phyloP scores from a whole-genome alignment of 257 asterid species.

The Solanum lignicaule region DNA sequence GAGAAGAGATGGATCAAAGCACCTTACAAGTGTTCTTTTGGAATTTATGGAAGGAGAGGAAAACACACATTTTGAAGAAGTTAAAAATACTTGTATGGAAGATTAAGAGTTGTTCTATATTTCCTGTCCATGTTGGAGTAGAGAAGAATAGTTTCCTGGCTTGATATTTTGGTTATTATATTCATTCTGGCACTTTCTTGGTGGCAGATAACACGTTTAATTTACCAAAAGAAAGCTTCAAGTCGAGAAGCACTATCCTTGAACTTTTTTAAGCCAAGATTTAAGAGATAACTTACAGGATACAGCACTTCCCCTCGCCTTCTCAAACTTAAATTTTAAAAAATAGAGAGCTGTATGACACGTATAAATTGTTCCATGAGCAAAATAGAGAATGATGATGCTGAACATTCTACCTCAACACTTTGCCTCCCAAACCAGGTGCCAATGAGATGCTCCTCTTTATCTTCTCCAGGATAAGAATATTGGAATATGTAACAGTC shows the following conservation, averaged over 20 bases:
- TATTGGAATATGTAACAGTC: conserved; percentile 92
- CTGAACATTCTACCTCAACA: conserved; percentile 50
- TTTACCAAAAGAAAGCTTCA: background rate
- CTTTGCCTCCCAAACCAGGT: conserved; percentile 96
- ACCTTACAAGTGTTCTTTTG: background rate
- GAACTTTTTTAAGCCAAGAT: background rate
- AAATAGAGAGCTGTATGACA: background rate
- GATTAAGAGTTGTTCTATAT: background rate
- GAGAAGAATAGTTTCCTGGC: background rate
- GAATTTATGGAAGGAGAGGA: background rate
- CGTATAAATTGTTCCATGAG: background rate
- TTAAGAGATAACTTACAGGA: background rate
- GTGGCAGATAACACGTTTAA: background rate
- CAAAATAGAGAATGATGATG: background rate
- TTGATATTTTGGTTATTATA: background rate
- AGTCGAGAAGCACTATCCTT: background rate
- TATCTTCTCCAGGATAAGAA: conserved; percentile 89
- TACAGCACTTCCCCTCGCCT: background rate
- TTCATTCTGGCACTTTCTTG: background rate
- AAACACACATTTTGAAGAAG: background rate
- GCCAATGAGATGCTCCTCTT: conserved; percentile 80
- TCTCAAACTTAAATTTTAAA: background rate
- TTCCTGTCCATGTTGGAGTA: background rate
- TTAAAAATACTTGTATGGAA: background rate
- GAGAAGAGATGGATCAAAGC: background rate